Base-by-base conservation (phyloP, 768 basidiomycete species). In the Ramaria sp. region DNA sequence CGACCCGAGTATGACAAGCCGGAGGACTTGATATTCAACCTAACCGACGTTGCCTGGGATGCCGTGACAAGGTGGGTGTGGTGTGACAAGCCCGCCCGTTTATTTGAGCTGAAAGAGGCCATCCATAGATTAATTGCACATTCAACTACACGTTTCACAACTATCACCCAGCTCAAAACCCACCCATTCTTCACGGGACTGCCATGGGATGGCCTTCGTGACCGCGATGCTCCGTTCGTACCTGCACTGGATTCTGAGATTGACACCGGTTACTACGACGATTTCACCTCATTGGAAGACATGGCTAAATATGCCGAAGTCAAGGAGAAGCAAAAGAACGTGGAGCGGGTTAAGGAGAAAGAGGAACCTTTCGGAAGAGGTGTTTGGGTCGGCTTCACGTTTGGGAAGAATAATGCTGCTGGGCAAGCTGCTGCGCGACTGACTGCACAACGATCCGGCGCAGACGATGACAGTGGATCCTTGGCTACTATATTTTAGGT, bases 291-390 rank as follows among this genome's bases (percentile, higher is more conserved):
- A 3, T 73, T 79, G 4, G 90, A 94, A 58, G 95, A 98, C 66
- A 97, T 97, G 94, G 92, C 91, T 51, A 98, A 98, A 73, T 98
- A 98, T 66, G 91, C 94, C 11, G 95, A 99, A 69, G 96, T 99
- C 7, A 82, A 88, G 70, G 96, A 96, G 75, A 99, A 98, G 72
- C 93, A 97, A 72, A 75, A 73, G 65, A 94, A 97, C 67, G 94
- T 99, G 24, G 95, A 95, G 24, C 80, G 79, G 57, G 89, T 97
- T 17, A 83, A 79, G 69, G 95, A 98, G 74, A 88, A 88, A 69
- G 91, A 89, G 3, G 89, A 91, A 59, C 69, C 76, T 3, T 72
- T 78, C 63, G 68, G 76, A 1, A 73, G 90, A 49, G 90, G 90
- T 4, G 87, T 91, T 43, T 91, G 90, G 90, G 90, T 91, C 53